These are phyloP conservation scores for Silene uniflora DNA, from an alignment of 148 eudicot species.

Conservation along the genomic window DNA sequence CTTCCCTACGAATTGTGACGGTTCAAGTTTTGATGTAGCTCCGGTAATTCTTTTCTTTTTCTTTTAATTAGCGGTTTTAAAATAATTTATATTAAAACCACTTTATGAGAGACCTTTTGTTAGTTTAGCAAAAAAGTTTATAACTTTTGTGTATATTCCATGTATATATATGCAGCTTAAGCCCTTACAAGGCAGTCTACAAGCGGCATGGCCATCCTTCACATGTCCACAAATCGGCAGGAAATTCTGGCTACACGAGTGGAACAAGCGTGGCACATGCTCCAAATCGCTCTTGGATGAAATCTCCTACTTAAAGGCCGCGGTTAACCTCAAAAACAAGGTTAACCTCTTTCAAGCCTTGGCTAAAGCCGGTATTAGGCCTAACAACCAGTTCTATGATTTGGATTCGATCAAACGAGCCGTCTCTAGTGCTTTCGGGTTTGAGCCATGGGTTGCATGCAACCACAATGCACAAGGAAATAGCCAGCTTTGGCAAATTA, in stretches of 20 bases:
- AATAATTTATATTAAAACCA: too few relatives aligned
- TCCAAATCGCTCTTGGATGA: slow-evolving; percentile 33
- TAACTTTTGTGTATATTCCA: not conserved
- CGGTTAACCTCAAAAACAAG: slow-evolving; percentile 31
- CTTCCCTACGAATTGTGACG: slow-evolving; percentile 6
- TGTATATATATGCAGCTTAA: slow-evolving; percentile 9
- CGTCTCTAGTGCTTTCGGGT: slow-evolving; percentile 11
- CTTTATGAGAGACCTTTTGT: too few relatives aligned
- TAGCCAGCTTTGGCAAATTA: slow-evolving; percentile 26
- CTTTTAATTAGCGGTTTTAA: too few relatives aligned
- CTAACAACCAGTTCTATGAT: slow-evolving; percentile 24
- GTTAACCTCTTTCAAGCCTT: slow-evolving; percentile 34
- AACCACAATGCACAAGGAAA: slow-evolving; percentile 25
- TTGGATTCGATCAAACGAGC: slow-evolving; percentile 20
- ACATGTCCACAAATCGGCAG: slow-evolving; percentile 38
- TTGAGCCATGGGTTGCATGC: slow-evolving; percentile 27
- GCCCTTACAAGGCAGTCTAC: slow-evolving; percentile 14
- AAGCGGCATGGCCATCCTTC: slow-evolving; percentile 41
- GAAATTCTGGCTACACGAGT: slow-evolving; percentile 48
- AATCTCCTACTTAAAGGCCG: slow-evolving; percentile 33
- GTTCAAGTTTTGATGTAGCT: slow-evolving; percentile 4
- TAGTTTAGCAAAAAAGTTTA: too few relatives aligned
- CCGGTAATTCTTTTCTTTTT: slow-evolving; percentile 18
- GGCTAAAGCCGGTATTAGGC: slow-evolving; percentile 27
- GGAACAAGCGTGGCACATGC: slow-evolving; percentile 50